Percentiles rank a stretch among this genome's conserved stretches.
Evolutionary conservation across 768 basidiomycete species (phyloP).

Genomic region (Boletellus ananas): DNA sequence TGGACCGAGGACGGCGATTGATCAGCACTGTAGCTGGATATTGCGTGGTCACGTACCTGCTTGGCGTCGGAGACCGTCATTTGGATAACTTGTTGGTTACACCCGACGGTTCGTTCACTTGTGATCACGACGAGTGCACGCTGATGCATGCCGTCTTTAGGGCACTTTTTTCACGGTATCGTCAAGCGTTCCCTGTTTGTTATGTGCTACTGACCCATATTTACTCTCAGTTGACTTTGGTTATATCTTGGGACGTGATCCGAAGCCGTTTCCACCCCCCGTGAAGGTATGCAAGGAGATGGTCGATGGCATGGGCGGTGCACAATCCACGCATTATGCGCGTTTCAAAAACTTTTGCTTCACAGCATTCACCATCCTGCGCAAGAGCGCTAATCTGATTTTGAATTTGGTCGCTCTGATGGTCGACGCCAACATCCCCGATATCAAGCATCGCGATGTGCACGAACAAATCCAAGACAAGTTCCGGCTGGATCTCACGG

Average conservation of each 20-base stretch:
- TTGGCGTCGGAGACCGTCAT: constrained; percentile 97
- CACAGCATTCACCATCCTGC: constrained; percentile 94
- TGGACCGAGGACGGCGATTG: constrained; percentile 5
- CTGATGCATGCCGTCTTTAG: constrained; percentile 29
- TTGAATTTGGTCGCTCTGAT: constrained; percentile 94
- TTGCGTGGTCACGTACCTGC: constrained; percentile 92
- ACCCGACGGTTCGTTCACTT: constrained; percentile 66
- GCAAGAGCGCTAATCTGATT: constrained; percentile 96
- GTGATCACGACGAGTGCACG: constrained; percentile 1
- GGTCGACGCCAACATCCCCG: constrained; percentile 97
- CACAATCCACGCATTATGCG: constrained; percentile 89
- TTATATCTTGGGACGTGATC: constrained; percentile 95
- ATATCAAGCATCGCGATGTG: constrained; percentile 89
- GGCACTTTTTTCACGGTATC: constrained; percentile 95
- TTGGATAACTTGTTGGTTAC: constrained; percentile 91
- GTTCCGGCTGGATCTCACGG: constrained; percentile 89
- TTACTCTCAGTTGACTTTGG: constrained; percentile 83
- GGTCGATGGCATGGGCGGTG: constrained; percentile 99
- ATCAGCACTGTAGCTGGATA: constrained; percentile 72
- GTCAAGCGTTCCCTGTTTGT: not conserved
- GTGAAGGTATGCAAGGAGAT: constrained; percentile 99
- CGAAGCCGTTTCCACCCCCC: constrained; percentile 95
- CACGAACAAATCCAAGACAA: constrained; percentile 94
- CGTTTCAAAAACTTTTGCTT: constrained; percentile 97
- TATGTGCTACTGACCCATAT: constrained; percentile 8